Conservation (phyloP, 306 rosid species). For the Prunus padus region DNA sequence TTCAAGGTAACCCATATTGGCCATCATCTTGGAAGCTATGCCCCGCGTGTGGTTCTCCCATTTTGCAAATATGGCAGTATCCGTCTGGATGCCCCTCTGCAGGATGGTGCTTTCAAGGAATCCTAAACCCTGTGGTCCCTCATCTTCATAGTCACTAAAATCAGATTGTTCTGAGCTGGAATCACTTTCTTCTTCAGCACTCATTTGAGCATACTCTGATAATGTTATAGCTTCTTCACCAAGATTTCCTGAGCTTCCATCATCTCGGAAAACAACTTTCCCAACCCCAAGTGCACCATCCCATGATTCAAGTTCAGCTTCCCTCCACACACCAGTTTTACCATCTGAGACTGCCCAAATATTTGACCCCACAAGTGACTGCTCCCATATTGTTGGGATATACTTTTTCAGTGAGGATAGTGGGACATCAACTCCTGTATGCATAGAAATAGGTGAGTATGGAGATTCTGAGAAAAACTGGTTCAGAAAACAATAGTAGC, state of each 20-base stretch:
- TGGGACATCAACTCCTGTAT: slow-evolving; percentile 73
- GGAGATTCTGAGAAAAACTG: slow-evolving; percentile 7
- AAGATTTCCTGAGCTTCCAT: slow-evolving; percentile 70
- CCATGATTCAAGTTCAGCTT: slow-evolving; percentile 92
- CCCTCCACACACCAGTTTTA: slow-evolving; percentile 71
- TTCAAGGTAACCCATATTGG: slow-evolving; percentile 86
- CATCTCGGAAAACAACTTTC: slow-evolving; percentile 78
- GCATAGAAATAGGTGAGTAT: slow-evolving; percentile 14
- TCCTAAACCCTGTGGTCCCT: slow-evolving; percentile 65
- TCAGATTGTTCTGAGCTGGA: slow-evolving; percentile 58
- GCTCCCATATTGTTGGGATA: slow-evolving; percentile 69
- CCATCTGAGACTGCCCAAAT: slow-evolving; percentile 73
- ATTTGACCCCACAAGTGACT: slow-evolving; percentile 70
- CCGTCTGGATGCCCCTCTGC: slow-evolving; percentile 79
- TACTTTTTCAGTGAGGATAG: slow-evolving; percentile 64
- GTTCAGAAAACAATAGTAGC: neutral
- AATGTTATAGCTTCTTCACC: slow-evolving; percentile 59
- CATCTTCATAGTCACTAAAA: slow-evolving; percentile 67
- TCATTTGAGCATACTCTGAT: slow-evolving; percentile 63
- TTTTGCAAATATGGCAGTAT: slow-evolving; percentile 79
- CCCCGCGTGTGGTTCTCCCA: slow-evolving; percentile 99
- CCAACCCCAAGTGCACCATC: slow-evolving; percentile 60
- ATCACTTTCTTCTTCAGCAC: slow-evolving; percentile 51
- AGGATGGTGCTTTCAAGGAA: slow-evolving; percentile 64
- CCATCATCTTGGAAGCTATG: slow-evolving; percentile 96